Percentiles rank a stretch among this genome's conserved stretches.
Conservation (phyloP, 805 yeast genomes). For the Wickerhamiella azymoides region DNA sequence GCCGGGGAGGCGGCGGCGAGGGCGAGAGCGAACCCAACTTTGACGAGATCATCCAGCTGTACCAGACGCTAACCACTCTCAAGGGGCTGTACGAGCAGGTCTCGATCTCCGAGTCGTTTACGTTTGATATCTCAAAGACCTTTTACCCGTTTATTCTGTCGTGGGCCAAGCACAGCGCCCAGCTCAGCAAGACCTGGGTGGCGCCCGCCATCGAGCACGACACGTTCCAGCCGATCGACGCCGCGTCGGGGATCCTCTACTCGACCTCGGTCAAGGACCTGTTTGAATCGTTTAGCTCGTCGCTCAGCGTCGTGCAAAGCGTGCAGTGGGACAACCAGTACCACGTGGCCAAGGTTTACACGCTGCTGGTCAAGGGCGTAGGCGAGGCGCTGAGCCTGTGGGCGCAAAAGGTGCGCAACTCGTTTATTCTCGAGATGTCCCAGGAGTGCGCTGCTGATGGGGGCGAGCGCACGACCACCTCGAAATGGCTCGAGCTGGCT, state of each 20-base stretch:
- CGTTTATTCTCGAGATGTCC: constrained; percentile 15
- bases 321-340: constrained; percentile 53
- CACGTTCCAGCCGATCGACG: constrained; percentile 38
- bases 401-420: constrained; percentile 23
- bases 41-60: constrained; percentile 45
- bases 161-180: constrained; percentile 33
- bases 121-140: constrained; percentile 41
- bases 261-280: constrained; percentile 58
- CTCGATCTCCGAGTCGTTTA: constrained; percentile 29
- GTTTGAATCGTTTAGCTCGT: constrained; percentile 46
- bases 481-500: constrained; percentile 14
- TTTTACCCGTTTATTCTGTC: constrained; percentile 36
- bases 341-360: constrained; percentile 49
- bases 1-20: too few relatives aligned
- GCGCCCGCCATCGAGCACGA: constrained; percentile 46
- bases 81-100: constrained; percentile 40
- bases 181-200: constrained; percentile 35
- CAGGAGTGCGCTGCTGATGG: too few relatives aligned
- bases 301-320: constrained; percentile 40
- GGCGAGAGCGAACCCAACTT: constrained; percentile 26
- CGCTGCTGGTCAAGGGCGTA: constrained; percentile 46
- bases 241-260: constrained; percentile 24
- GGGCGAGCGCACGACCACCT: background rate
- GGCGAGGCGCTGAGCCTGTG: constrained; percentile 47
- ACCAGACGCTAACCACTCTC: constrained; percentile 38